Base-by-base conservation (phyloP, 2,329 filamentous ascomycete species). In the Byssothecium circinans region DNA sequence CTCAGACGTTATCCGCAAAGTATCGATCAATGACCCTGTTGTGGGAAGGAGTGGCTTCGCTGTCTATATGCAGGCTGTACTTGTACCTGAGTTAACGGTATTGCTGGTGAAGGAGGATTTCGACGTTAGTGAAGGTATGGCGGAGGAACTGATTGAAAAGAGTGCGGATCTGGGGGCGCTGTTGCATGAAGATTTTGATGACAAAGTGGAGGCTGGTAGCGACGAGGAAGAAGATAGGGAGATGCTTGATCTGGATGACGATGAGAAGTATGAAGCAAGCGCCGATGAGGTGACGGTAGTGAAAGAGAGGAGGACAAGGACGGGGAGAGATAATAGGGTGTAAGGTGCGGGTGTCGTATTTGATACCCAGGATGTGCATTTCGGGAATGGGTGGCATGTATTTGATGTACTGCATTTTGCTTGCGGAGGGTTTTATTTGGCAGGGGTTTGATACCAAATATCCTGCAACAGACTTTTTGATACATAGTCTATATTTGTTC, bases 71-170 rank as follows among this genome's bases (percentile, higher is more conserved):
- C 70, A 69, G 45, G 57, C 62, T 23, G 64, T 81, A 80, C 73
- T 95, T 51, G 88, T 95, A 19, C 88, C 89, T 0, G 91, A 95
- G 60, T 59, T 83, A 36, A 76, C 78, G 1, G 67, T 79, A 2
- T 56, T 73, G 45, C 66, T 86, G 15, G 80, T 86, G 15, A 81
- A 77, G 68, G 80, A 85, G 46, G 83, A 86, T 50, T 71, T 82
- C 44, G 56, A 55, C 5, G 73, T 82, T 2, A 65, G 64, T 8
- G 47, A 54, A 17, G 75, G 76, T 18, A 58, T 62, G 30, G 80
- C 80, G 12, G 73, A 77, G 57, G 69, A 71, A 20, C 81, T 91
- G 17, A 69, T 92, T 61, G 74, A 79, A 53, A 81, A 87, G 53
- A 90, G 88, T 66, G 81, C 80, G 56, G 75, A 78, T 43, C 72